Conservation (phyloP, 2,329 filamentous ascomycete species). For the Pseudogymnoascus sp. region DNA sequence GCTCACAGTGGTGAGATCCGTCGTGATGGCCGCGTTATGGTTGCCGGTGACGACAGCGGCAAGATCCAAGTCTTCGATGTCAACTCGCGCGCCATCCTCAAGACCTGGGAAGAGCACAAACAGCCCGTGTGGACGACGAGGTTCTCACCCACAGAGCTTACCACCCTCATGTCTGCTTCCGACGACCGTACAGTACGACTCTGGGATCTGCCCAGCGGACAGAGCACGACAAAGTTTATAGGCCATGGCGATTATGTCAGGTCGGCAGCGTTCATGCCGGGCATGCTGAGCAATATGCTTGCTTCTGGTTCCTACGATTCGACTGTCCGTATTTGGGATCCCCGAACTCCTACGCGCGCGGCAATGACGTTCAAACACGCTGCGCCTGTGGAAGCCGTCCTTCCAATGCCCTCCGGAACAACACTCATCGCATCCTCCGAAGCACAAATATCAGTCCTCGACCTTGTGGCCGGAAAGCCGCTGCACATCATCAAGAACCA, state of each 20-base stretch:
- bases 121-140: constrained; percentile 88
- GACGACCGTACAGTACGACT: constrained; percentile 89
- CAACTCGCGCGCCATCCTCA: constrained; percentile 79
- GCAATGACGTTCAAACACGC: constrained; percentile 94
- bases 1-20: constrained; percentile 85
- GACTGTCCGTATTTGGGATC: constrained; percentile 90
- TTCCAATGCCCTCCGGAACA: constrained; percentile 79
- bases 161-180: constrained; percentile 77
- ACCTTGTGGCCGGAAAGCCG: constrained; percentile 84
- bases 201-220: constrained; percentile 84
- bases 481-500: constrained; percentile 84
- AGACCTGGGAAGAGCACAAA: constrained; percentile 91
- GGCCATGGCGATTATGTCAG: constrained; percentile 93
- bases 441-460: constrained; percentile 82
- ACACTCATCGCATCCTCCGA: constrained; percentile 78
- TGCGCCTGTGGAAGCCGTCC: constrained; percentile 80
- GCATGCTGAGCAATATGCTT: constrained; percentile 59
- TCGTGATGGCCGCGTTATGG: constrained; percentile 78
- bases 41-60: constrained; percentile 86
- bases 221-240: constrained; percentile 67
- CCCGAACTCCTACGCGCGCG: constrained; percentile 59
- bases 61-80: constrained; percentile 94
- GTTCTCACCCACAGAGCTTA: constrained; percentile 86
- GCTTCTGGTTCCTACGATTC: constrained; percentile 92
- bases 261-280: constrained; percentile 76